phyloP scores from a whole-genome alignment of 169 alveolate species.

The Nephromyces sp. region DNA sequence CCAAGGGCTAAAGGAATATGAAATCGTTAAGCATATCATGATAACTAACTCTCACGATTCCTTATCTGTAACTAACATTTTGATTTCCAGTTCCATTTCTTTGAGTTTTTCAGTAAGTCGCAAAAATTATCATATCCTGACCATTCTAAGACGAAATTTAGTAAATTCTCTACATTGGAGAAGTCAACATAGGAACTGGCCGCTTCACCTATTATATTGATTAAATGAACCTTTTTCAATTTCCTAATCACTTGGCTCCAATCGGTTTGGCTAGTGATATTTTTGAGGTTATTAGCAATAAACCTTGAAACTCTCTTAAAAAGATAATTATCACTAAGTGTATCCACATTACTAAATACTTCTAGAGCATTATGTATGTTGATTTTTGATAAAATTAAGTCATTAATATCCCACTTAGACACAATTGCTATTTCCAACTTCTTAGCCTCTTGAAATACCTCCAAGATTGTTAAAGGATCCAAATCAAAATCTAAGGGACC shows the following conservation, averaged over 20 bases:
- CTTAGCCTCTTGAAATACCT: background rate
- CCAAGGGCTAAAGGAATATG: too few relatives aligned
- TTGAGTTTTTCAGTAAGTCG: background rate
- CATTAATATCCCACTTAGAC: background rate
- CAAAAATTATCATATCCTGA: background rate
- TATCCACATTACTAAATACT: background rate
- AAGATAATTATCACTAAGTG: too few relatives aligned
- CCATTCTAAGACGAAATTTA: background rate
- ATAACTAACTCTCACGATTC: too few relatives aligned
- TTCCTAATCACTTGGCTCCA: background rate
- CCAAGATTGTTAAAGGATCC: background rate
- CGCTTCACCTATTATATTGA: background rate
- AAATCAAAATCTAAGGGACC: background rate
- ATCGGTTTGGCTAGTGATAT: background rate
- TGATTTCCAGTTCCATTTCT: background rate
- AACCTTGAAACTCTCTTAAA: background rate
- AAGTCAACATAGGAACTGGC: background rate
- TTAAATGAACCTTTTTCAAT: background rate
- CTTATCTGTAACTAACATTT: too few relatives aligned
- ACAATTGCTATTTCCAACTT: background rate
- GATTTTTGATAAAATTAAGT: background rate
- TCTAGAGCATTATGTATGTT: background rate
- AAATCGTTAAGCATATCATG: too few relatives aligned
- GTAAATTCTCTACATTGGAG: background rate
- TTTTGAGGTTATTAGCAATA: background rate